phyloP scores from a whole-genome alignment of 805 yeast species.

The Lachancea fermentati region DNA sequence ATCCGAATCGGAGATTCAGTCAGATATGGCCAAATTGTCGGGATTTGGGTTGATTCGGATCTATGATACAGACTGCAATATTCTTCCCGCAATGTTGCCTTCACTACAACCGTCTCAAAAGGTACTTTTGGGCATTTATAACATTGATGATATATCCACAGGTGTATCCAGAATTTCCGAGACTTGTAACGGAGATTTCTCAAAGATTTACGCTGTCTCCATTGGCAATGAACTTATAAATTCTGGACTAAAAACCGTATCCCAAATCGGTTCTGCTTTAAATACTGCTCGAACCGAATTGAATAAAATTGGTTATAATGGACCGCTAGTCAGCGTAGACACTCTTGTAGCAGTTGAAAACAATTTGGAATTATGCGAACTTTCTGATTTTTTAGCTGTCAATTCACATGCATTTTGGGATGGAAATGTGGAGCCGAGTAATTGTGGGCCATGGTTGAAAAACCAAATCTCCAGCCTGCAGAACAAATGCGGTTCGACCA shows the following conservation, averaged over 20 bases:
- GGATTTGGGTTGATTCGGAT: conserved; percentile 53
- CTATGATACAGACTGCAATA: conserved; percentile 76
- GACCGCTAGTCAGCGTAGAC: conserved; percentile 70
- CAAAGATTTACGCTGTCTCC: conserved; percentile 37
- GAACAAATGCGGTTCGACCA: conserved; percentile 44
- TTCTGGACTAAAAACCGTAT: conserved; percentile 46
- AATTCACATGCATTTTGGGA: conserved; percentile 81
- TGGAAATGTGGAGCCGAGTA: conserved; percentile 45
- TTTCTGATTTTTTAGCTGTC: conserved; percentile 68
- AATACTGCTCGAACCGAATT: conserved; percentile 49
- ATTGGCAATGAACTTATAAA: conserved; percentile 79
- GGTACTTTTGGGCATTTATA: conserved; percentile 61
- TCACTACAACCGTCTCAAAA: conserved; percentile 65
- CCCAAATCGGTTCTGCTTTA: conserved; percentile 54
- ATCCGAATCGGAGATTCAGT: conserved; percentile 40
- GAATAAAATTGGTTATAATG: conserved; percentile 60
- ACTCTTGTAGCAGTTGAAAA: conserved; percentile 61
- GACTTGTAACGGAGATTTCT: conserved; percentile 43
- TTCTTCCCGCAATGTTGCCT: conserved; percentile 55
- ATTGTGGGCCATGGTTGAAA: conserved; percentile 60
- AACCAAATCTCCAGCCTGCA: conserved; percentile 50
- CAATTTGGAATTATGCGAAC: conserved; percentile 60
- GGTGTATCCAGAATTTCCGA: conserved; percentile 47
- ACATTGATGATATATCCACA: conserved; percentile 57
- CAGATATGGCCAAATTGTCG: conserved; percentile 50